A percentile compares a stretch with the other conserved stretches of the same genome.
phyloP scores from a whole-genome alignment of 2,329 filamentous ascomycete species.

The Alternaria arborescens region DNA sequence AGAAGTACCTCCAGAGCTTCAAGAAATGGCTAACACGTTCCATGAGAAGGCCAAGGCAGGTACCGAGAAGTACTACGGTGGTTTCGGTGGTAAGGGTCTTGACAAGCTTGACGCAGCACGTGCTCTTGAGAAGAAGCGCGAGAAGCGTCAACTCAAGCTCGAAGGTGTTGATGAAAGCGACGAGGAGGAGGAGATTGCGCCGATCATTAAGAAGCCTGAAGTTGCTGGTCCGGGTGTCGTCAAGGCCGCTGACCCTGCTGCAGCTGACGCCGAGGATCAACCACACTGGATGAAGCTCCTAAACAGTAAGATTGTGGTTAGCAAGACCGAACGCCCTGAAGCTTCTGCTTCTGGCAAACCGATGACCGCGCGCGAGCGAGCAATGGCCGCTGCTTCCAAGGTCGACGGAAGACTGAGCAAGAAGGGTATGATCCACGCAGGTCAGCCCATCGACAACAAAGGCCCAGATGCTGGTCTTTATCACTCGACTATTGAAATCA shows the following conservation, averaged over 20 bases:
- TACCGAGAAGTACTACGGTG: conserved; percentile 83
- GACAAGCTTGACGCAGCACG: conserved; percentile 91
- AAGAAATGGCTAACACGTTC: conserved; percentile 72
- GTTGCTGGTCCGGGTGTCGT: conserved; percentile 47
- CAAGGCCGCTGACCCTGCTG: conserved; percentile 31
- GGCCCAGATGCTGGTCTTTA: conserved; percentile 96
- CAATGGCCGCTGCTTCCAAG: conserved; percentile 86
- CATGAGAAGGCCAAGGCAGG: conserved; percentile 91
- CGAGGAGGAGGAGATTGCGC: conserved; percentile 74
- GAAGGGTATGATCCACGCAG: conserved; percentile 86
- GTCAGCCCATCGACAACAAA: conserved; percentile 97
- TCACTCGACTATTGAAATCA: conserved; percentile 97
- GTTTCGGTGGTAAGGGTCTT: conserved; percentile 94
- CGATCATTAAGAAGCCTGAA: conserved; percentile 66
- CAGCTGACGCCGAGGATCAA: conserved; percentile 31
- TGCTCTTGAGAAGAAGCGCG: conserved; percentile 83
- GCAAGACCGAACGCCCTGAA: conserved; percentile 69
- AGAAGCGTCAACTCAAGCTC: conserved; percentile 79
- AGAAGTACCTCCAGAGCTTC: conserved; percentile 74
- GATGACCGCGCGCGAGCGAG: conserved; percentile 72
- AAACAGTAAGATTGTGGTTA: conserved; percentile 75
- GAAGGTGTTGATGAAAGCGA: conserved; percentile 88
- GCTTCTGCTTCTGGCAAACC: conserved; percentile 65
- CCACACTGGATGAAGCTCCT: conserved; percentile 53
- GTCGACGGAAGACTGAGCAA: conserved; percentile 92